Base-by-base conservation (phyloP, 371 early-diverging fungal genomes). In the Coemansia sp. region DNA sequence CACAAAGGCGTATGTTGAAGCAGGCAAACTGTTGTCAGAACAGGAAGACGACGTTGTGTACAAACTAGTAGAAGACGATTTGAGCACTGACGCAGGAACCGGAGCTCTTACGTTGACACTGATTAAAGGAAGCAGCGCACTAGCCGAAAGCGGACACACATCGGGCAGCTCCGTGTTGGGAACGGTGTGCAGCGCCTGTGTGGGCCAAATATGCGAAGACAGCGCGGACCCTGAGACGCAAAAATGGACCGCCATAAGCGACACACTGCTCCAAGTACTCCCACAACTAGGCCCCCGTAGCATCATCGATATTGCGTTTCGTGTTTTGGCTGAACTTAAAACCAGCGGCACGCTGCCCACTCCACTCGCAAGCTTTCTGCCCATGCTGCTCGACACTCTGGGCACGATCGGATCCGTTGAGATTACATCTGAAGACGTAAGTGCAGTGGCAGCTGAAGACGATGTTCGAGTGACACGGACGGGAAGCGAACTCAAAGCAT, bases 161-260 rank as follows among this genome's bases (percentile, higher is more conserved):
- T 56, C 10, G 22, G 63, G 63, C 22, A 47, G 48, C 21, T 2
- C 26, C 1, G 50, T 71, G 8, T 37, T 71, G 16, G 58, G 39
- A 7, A 24, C 40, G 2, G 40, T 16, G 14, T n/a, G 58, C 39
- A 16, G 24, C 4, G 68, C 77, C 11, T 76, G 77, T 34, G 72
- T 76, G 18, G 57, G 65, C 31, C 68, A 62, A 52, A 65, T 76
- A 42, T 72, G 77, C 63, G 77, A 76, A 16, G 77, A 76, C 27
- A 45, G 60, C 2, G 31, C 45, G 18, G 64, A 57, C 21, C 50
- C 53, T 0, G 60, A 60, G n/a, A 48, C 57, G 1, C 45, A 52
- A 31, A 31, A 37, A 26, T 76, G 77, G 77, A 40, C 65, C 0
- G 53, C 27, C 0, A 50, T 76, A 0, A 34, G 77, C 63, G 72